Evolutionary conservation across 257 asterid species (phyloP).

Genomic region (Ehretia macrophylla): DNA sequence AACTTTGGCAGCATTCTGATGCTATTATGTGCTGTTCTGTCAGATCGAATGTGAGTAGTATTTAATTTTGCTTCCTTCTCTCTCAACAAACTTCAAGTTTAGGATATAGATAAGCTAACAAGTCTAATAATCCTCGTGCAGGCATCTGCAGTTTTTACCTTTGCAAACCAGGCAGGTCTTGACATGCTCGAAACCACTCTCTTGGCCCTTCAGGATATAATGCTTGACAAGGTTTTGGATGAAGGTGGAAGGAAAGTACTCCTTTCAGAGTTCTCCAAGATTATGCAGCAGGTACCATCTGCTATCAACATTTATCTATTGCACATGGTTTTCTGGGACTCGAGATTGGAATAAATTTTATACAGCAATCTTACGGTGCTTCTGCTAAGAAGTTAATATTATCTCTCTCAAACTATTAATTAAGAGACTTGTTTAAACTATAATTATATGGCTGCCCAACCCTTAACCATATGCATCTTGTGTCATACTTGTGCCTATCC

Average conservation of each 20-base stretch:
- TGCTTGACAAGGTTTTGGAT: slow-evolving; percentile 83
- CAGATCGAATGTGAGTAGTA: slow-evolving; percentile 59
- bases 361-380: background rate
- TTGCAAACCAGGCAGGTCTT: slow-evolving; percentile 93
- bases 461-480: background rate
- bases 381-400: background rate
- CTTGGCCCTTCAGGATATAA: slow-evolving; percentile 83
- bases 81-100: no score
- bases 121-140: slow-evolving; percentile 20
- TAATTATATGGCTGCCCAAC: background rate
- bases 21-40: slow-evolving; percentile 94
- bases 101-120: background rate
- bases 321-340: background rate
- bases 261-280: slow-evolving; percentile 74
- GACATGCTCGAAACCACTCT: slow-evolving; percentile 98
- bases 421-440: no score
- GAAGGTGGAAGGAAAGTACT: slow-evolving; percentile 79
- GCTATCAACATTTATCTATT: background rate
- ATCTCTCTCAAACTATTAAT: no score
- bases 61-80: background rate
- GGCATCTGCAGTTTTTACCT: slow-evolving; percentile 84
- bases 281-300: slow-evolving; percentile 77
- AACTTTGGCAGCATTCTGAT: slow-evolving; percentile 84
- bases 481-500: background rate
- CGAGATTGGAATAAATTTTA: background rate